Base-by-base conservation (phyloP, 495 filamentous ascomycete genomes). In the Aspergillus leporis region DNA sequence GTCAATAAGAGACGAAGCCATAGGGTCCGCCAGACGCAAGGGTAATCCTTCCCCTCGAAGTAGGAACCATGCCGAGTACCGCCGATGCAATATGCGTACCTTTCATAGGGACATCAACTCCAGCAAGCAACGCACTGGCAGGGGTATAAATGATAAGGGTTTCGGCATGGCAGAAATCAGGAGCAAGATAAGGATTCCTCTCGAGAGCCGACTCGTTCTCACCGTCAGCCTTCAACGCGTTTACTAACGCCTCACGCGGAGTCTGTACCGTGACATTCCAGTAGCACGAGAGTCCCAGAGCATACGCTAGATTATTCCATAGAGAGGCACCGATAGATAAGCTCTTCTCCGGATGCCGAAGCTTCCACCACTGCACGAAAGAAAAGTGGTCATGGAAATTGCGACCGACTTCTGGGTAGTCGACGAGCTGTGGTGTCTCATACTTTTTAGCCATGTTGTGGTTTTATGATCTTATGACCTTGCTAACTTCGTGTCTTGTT, bases 31-130 rank as follows among this genome's bases (percentile, higher is more conserved):
- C 0, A n/a, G 72, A 77, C 0, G 65, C 36, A 5, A 82, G 61
- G 1, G 70, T 77, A 8, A 81, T 72, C 0, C 64, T 65, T 18
- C 80, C 80, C 8, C 75, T 66, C 0, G 75, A 76, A 10, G 78
- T 78, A 9, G 74, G 72, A 8, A 71, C 59, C 53, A 75, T 51
- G 16, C 54, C 62, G 53, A 78, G 56, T 1, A 74, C 61, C 7
- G 61, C 58, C 0, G 64, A 70, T 18, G 65, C 65, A 41, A 82
- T 76, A 25, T 70, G 59, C 0, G 69, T 62, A 13, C 76, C 76
- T 49, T 82, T 75, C 8, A 74, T 55, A 3, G 70, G 68, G 56
- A 73, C 31, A 0, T 68, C 30, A 1, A 66, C 46, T 1, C 58
- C 57, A 1, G 62, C 49, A 25, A 61, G 32, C 2, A 31, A 31